These are phyloP conservation scores for Pseudogymnoascus sp. DNA, from an alignment of 2,329 filamentous ascomycete genomes.

Conservation along the genomic window DNA sequence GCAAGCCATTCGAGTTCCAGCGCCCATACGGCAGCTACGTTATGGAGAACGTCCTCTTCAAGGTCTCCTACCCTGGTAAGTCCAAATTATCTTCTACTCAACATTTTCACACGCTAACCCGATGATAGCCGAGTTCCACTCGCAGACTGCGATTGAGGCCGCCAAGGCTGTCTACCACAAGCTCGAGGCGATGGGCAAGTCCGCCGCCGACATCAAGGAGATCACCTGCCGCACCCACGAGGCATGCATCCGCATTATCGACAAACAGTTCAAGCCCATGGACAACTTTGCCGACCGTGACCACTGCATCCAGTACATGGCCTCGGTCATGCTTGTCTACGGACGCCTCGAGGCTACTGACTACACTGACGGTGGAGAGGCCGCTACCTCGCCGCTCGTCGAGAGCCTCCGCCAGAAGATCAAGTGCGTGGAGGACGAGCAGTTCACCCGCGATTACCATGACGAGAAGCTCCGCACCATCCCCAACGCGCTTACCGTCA, in stretches of 20 bases:
- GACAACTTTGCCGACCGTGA: constrained; percentile 99
- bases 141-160: constrained; percentile 93
- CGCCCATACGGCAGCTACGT: constrained; percentile 95
- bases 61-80: constrained; percentile 93
- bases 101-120: constrained; percentile 21
- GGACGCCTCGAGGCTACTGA: constrained; percentile 88
- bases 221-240: constrained; percentile 96
- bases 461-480: constrained; percentile 89
- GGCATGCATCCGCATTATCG: constrained; percentile 96
- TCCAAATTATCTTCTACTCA: constrained; percentile 13
- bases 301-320: constrained; percentile 99
- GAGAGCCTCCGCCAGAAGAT: constrained; percentile 91
- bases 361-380: constrained; percentile 88
- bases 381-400: constrained; percentile 79
- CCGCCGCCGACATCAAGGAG: constrained; percentile 84
- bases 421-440: constrained; percentile 89
- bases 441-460: constrained; percentile 95
- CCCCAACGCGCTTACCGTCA: constrained; percentile 92
- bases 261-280: constrained; percentile 99
- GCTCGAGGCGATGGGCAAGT: constrained; percentile 79
- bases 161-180: constrained; percentile 81
- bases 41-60: constrained; percentile 99
- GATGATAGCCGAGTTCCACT: constrained; percentile 80
- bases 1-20: constrained; percentile 94
- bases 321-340: constrained; percentile 89